Evolutionary conservation across 352 stramenopile species (phyloP), one percentile per base, ranked within the genome.

Genomic region (Plasmopara halstedii): DNA sequence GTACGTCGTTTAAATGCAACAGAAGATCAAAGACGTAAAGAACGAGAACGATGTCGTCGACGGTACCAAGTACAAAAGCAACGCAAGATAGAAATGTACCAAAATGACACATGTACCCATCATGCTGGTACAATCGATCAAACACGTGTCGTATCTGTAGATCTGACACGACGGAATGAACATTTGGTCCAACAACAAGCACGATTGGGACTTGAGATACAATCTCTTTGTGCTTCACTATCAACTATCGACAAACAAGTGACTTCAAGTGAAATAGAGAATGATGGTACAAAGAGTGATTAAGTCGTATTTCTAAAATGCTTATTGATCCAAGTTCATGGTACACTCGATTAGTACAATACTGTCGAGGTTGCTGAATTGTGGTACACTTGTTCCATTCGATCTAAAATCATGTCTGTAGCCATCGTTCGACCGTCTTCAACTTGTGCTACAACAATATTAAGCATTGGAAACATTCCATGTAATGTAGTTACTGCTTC

Each of bases 31-130:
- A 67, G 68, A 22, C 5, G 65, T 2, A 68, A 67, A 17, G 77
- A 88, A 42, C 72, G 72, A 4, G 77, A 88, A 38, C 77, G 77
- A 6, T 88, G 73, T 43, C 70, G 72, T 0, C 67, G 64, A 32
- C 71, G 77, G 9, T 88, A 88, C 38, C 73, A 88, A 27, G 25
- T 50, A 6, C 76, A 77, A 46, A 88, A 88, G 41, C 50, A 54
- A 32, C 55, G 64, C 21, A 68, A 52, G 14, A n/a, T n/a, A n/a
- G n/a, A n/a, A n/a, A n/a, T n/a, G n/a, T n/a, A n/a, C n/a, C n/a
- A n/a, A n/a, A n/a, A n/a, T n/a, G n/a, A n/a, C n/a, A n/a, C n/a
- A n/a, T n/a, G n/a, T n/a, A n/a, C n/a, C n/a, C n/a, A n/a, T n/a
- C n/a, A n/a, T n/a, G n/a, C n/a, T n/a, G n/a, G n/a, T n/a, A n/a